Evolutionary conservation across 352 stramenopile species (phyloP).

Genomic region (Phytophthora ramorum): DNA sequence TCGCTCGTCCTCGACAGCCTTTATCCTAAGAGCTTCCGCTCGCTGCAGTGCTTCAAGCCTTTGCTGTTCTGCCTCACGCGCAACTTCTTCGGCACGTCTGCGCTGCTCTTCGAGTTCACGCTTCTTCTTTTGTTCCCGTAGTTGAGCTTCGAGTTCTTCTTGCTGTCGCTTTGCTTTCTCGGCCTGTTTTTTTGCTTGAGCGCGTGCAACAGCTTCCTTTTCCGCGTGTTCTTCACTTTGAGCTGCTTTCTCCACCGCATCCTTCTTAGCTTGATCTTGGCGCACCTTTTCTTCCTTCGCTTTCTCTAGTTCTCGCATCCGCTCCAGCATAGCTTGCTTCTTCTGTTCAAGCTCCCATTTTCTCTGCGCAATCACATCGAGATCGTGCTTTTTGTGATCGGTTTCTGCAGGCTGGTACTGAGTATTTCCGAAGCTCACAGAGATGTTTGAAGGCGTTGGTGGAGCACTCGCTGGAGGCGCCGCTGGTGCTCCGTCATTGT

Average conservation of each 20-base stretch:
- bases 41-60: constrained; percentile 32
- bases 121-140: constrained; percentile 46
- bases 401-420: constrained; percentile 16
- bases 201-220: constrained; percentile 32
- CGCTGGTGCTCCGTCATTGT: constrained; percentile 24
- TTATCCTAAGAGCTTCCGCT: constrained; percentile 31
- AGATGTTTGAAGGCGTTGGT: not conserved
- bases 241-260: constrained; percentile 31
- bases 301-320: constrained; percentile 52
- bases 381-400: constrained; percentile 45
- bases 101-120: constrained; percentile 57
- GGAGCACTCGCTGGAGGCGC: constrained; percentile 3
- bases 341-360: constrained; percentile 68
- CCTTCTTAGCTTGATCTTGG: constrained; percentile 52
- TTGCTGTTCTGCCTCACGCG: constrained; percentile 39
- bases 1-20: constrained; percentile 53
- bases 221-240: constrained; percentile 30
- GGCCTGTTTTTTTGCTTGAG: constrained; percentile 46
- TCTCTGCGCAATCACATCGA: constrained; percentile 63
- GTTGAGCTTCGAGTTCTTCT: constrained; percentile 40
- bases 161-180: constrained; percentile 35
- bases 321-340: constrained; percentile 59
- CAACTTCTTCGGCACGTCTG: constrained; percentile 45
- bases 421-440: not conserved
- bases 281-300: constrained; percentile 60